Evolutionary conservation across 108 stramenopile species (phyloP).

Genomic region (Parietichytrium sp.): DNA sequence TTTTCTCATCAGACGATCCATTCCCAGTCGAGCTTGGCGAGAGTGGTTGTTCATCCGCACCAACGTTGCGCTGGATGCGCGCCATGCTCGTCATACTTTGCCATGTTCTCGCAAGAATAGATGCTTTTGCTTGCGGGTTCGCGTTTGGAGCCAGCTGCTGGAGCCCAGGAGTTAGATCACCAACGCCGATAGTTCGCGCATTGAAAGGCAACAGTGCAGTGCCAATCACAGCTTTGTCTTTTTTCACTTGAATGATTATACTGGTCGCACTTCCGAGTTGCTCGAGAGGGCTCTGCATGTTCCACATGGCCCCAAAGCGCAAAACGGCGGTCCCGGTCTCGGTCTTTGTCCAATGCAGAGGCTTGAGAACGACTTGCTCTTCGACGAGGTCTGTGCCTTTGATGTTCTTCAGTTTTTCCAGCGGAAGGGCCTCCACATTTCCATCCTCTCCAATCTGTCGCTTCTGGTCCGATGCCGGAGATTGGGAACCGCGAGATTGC

Average conservation of each 20-base stretch:
- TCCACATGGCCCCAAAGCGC: slow-evolving; percentile 18
- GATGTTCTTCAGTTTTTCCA: too few relatives aligned
- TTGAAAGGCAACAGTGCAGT: neutral
- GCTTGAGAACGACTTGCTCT: neutral
- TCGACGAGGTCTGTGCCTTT: slow-evolving; percentile 29
- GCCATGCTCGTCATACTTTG: too few relatives aligned
- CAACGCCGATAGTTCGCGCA: slow-evolving; percentile 23
- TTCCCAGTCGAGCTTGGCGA: too few relatives aligned
- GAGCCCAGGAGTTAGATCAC: neutral
- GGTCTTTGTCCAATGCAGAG: neutral
- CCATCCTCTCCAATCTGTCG: too few relatives aligned
- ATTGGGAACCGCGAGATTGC: neutral
- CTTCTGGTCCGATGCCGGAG: too few relatives aligned
- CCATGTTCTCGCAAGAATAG: too few relatives aligned
- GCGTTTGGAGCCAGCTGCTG: slow-evolving; percentile 32
- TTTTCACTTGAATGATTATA: neutral
- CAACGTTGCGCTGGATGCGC: too few relatives aligned
- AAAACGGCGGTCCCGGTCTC: neutral
- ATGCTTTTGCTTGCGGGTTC: too few relatives aligned
- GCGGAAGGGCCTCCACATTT: too few relatives aligned
- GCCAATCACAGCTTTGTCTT: neutral
- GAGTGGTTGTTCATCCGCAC: too few relatives aligned
- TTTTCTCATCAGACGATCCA: too few relatives aligned
- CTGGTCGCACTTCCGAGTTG: neutral
- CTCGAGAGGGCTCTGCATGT: slow-evolving; percentile 15